phyloP scores from a whole-genome alignment of 345 rosid species.

The Citropsis articulata region DNA sequence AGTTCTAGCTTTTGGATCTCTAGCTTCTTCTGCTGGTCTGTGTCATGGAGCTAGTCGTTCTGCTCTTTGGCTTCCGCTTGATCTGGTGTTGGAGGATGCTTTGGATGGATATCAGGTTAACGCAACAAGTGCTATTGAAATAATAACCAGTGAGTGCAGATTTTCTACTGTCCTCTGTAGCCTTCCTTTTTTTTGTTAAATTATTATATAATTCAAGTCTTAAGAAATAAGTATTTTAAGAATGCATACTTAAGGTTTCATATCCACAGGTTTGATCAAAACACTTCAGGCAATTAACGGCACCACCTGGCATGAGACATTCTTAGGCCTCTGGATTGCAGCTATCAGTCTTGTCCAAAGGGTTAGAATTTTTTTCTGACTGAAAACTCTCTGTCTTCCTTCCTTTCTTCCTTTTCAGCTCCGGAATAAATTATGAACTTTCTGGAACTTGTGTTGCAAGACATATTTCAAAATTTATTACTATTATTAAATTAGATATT shows the following conservation, averaged over 20 bases:
- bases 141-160: conserved; percentile 55
- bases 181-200: background rate
- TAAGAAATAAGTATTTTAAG: background rate
- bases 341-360: conserved; percentile 95
- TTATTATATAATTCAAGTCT: background rate
- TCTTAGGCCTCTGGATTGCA: conserved; percentile 88
- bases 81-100: conserved; percentile 85
- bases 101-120: conserved; percentile 88
- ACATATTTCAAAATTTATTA: background rate
- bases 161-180: background rate
- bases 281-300: conserved; percentile 77
- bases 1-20: conserved; percentile 60
- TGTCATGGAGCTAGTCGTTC: conserved; percentile 70
- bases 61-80: conserved; percentile 95
- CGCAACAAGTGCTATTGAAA: conserved; percentile 74
- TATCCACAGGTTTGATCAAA: conserved; percentile 72
- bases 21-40: conserved; percentile 53
- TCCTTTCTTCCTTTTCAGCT: background rate
- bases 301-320: conserved; percentile 89
- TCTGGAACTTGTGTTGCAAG: background rate
- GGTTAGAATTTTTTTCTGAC: conserved; percentile 41
- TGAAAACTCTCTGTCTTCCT: background rate
- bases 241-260: conserved; percentile 8
- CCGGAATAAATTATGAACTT: background rate
- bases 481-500: background rate